phyloP scores from a whole-genome alignment of 495 filamentous ascomycete genomes.

The Xylaria sp. region DNA sequence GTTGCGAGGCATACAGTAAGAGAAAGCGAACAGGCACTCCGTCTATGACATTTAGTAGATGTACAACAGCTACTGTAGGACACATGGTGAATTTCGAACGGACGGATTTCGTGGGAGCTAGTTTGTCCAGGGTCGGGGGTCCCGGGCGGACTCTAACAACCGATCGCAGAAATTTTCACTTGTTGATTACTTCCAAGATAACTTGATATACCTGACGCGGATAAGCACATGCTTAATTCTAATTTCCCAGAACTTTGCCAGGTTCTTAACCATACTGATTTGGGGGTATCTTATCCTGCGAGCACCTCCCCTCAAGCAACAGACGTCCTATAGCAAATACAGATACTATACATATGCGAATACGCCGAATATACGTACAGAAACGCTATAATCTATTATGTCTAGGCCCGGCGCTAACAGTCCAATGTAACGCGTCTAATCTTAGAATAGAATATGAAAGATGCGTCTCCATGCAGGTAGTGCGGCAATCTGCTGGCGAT shows the following conservation, averaged over 20 bases:
- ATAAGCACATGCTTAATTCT: not conserved
- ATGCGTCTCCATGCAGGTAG: constrained; percentile 61
- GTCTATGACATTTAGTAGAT: not conserved
- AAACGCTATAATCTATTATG: constrained; percentile 4
- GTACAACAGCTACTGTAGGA: not conserved
- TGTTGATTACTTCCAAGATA: not conserved
- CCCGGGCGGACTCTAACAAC: not conserved
- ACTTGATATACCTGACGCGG: not conserved
- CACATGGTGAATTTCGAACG: not conserved
- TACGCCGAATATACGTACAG: not conserved
- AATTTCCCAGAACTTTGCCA: not conserved
- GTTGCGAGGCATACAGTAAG: not conserved
- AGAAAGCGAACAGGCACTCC: not conserved
- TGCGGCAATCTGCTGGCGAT: constrained; percentile 48
- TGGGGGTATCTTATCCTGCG: not conserved
- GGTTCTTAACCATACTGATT: not conserved
- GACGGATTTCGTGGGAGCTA: not conserved
- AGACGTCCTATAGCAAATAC: not conserved
- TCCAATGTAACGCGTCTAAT: constrained; percentile 2
- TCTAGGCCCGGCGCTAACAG: not conserved
- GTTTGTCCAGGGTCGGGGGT: not conserved
- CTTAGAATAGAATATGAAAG: constrained; percentile 55
- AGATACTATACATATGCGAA: not conserved
- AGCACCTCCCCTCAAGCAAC: not conserved
- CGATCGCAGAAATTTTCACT: not conserved